Conservation (phyloP, 129 eudicot genomes). For the sunflower (Helianthus annuus) region DNA sequence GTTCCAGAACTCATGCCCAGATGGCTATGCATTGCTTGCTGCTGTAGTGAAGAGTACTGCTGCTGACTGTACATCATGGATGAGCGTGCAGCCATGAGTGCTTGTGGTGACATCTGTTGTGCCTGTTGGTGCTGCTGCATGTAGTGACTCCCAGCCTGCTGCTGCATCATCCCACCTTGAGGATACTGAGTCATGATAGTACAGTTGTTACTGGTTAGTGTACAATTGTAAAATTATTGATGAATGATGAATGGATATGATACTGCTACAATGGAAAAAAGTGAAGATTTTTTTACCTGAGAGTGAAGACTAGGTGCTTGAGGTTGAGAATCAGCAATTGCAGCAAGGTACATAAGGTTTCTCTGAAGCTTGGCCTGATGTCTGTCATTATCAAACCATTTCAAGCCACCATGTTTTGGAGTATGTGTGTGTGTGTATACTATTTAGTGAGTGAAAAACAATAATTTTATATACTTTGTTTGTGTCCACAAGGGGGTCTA, state of each 20-base stretch:
- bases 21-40: constrained; percentile 61
- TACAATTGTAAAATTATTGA: background rate
- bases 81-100: constrained; percentile 75
- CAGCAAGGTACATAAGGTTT: constrained; percentile 99
- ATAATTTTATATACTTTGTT: background rate
- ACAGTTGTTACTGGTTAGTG: background rate
- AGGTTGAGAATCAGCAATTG: constrained; percentile 98
- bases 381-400: constrained; percentile 38
- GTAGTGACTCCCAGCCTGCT: constrained; percentile 71
- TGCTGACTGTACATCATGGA: constrained; percentile 74
- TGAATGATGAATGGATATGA: background rate
- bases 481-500: background rate
- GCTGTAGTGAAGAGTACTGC: constrained; percentile 58
- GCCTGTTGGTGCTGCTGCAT: constrained; percentile 89
- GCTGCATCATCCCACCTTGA: constrained; percentile 64
- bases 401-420: background rate
- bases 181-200: constrained; percentile 43
- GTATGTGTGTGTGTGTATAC: background rate
- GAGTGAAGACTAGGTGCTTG: constrained; percentile 92
- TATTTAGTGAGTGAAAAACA: background rate
- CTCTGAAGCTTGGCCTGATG: constrained; percentile 95
- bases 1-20: constrained; percentile 62
- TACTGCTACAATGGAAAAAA: background rate
- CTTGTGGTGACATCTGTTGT: constrained; percentile 67
- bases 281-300: constrained; percentile 46